Base-by-base conservation (phyloP, 768 basidiomycete genomes). In the Gymnopilus dilepis region DNA sequence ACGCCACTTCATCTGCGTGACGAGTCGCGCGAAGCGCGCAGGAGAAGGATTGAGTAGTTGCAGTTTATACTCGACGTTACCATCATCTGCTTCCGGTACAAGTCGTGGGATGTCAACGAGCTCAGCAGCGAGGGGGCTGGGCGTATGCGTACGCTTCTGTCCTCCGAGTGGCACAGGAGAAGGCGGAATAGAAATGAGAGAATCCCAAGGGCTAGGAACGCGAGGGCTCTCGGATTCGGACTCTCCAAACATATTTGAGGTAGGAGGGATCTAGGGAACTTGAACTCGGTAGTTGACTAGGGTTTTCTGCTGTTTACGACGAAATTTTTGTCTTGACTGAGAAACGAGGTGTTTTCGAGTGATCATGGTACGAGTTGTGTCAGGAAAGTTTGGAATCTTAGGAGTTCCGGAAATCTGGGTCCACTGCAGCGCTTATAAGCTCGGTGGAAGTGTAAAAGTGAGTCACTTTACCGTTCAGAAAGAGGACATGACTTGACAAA, bases 1-100 rank as follows among this genome's bases (percentile, higher is more conserved):
- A 2, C 96, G 86, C 95, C 97, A 98, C 70, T 97, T 95, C 75
- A 97, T 86, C 76, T 98, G 96, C 0, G 96, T 98, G 58, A 95
- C 92, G 21, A 99, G 89, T 61, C 89, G 86, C 3, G 85, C 83
- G 66, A 94, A 93, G 48, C 92, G 91, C 4, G 86, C 82, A 0
- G 86, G 85, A 13, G 91, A 82, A 0, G 95, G 93, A 51, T 87
- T 81, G 40, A 95, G 84, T 21, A 97, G 87, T 72, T 95, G 93
- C 33, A 97, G 84, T 75, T 97, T 97, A 80, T 97, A 97, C 75
- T 97, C 95, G 61, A 97, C 87, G 69, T 95, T 95, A 8, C 95
- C 95, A 75, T 91, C 80, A 69, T 95, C 92, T 19, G 84, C 82
- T 69, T 95, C 93, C 1, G 92, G 91, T 5, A 87, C 85, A 7